Base-by-base conservation (phyloP, 2,329 filamentous ascomycete species). In the Pseudocercospora vitis region DNA sequence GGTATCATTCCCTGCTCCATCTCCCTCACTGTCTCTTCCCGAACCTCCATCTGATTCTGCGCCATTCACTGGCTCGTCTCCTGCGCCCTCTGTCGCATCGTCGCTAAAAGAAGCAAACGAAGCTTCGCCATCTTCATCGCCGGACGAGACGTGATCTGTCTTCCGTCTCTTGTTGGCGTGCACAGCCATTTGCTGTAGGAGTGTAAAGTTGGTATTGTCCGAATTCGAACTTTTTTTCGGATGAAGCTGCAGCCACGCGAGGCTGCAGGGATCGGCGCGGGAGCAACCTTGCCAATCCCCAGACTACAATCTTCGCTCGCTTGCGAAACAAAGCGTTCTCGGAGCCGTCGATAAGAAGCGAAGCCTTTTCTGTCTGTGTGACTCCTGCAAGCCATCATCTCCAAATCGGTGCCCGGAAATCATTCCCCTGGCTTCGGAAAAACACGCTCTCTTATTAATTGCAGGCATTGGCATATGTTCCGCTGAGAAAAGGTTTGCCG, bases 81-180 rank as follows among this genome's bases (percentile, higher is more conserved):
- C 56, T 11, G 48, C 53, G 8, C 44, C 48, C 19, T 60, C 59
- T 18, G 42, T 50, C 14, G 61, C 53, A 14, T 56, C 55, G 14
- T 60, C 58, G 37, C 60, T 55, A 37, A 70, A 70, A 5, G 68
- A 70, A n/a, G 65, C 69, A 44, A 69, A 69, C 1, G 68, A 71
- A 4, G 59, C 63, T 40, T 61, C 60, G 16, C 64, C 64, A 16
- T 56, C 58, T 3, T 62, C 62, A n/a, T 65, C 62, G 6, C 53
- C 52, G 2, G 67, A 65, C 2, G 65, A 63, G n/a, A 62, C 59
- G 55, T 71, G 69, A 16, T 64, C 65, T 26, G 67, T 54, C 55
- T 71, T 72, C 42, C 69, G 62, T 47, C 64, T 64, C 61, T 72
- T 72, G 35, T 29, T 61, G 24, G 61, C 63, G 2, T 60, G 61